These are phyloP conservation scores for Datisca glomerata DNA, from an alignment of 306 rosid genomes.

Conservation along the genomic window DNA sequence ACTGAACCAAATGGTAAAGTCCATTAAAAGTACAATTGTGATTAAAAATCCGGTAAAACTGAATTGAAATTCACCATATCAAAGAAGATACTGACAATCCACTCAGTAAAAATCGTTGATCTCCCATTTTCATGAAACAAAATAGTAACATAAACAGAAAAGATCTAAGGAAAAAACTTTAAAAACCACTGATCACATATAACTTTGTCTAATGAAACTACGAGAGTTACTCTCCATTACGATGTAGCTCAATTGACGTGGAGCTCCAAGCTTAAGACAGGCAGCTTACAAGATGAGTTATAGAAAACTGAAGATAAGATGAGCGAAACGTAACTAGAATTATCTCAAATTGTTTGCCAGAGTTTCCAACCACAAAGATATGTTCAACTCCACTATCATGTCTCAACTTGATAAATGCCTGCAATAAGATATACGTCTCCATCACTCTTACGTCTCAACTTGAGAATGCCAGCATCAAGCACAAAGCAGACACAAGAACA, in stretches of 20 bases:
- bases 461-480: constrained; percentile 10
- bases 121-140: too few relatives aligned
- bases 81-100: neutral
- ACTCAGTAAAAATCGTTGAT: neutral
- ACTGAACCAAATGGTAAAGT: too few relatives aligned
- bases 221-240: too few relatives aligned
- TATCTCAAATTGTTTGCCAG: constrained; percentile 74
- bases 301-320: neutral
- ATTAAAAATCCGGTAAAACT: too few relatives aligned
- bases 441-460: too few relatives aligned
- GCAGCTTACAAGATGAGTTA: neutral
- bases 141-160: too few relatives aligned
- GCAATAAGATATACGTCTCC: constrained; percentile 26
- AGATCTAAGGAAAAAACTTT: too few relatives aligned
- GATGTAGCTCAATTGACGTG: too few relatives aligned
- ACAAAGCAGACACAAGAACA: constrained; percentile 18
- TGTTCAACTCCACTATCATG: constrained; percentile 84
- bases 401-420: constrained; percentile 81
- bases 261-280: too few relatives aligned
- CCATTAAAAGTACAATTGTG: too few relatives aligned
- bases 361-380: constrained; percentile 62
- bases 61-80: neutral
- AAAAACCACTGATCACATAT: too few relatives aligned
- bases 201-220: too few relatives aligned
- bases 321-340: constrained; percentile 62